Base-by-base conservation (phyloP, 148 eudicot genomes). In the Oxyria digyna region DNA sequence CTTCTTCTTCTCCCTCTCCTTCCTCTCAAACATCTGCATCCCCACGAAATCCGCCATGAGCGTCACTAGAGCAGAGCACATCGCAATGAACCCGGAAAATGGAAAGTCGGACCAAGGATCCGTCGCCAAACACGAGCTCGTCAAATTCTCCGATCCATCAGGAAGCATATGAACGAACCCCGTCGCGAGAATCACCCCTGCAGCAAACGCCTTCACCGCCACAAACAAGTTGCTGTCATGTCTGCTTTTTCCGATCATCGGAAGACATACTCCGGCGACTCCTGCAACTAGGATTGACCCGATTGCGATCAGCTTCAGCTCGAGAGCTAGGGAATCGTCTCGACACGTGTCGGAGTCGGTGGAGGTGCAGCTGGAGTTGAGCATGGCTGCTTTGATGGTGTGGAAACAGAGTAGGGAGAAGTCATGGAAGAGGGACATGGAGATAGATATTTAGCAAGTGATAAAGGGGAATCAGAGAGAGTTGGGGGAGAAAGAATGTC, bases 141-240 rank as follows among this genome's bases (percentile, higher is more conserved):
- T 85, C 3, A 95, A 76, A 2, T 90, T 82, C 20, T 73, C 18
- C 10, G 89, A 74, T 57, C 86, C 99, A 41, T 88, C 99, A 1
- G 97, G 93, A 8, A 95, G 41, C 89, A 95, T 95, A 79, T 95
- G 99, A 32, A 95, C 99, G 46, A 95, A 91, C 8, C 96, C 99
- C 0, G 87, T 83, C 13, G 84, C 89, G 0, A 85, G 73, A 24
- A 85, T 83, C 0, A 85, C 84, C 8, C 89, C 89, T 6, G 89
- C 86, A 1, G 89, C 89, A 59, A 85, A 81, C 1, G 86, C 83
- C 62, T 85, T 85, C 5, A 83, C 74, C 17, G 85, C 77, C 1
- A 80, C 78, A 32, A 83, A 85, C 7, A 83, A 62, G 57, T 79
- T 75, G n/a, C 80, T 81, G 38, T 85, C 86, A 4, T 81, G 79